Evolutionary conservation across 2,329 filamentous ascomycete species (phyloP), one percentile per base, ranked within the genome.

Genomic region (Huntiella bhutanensis): DNA sequence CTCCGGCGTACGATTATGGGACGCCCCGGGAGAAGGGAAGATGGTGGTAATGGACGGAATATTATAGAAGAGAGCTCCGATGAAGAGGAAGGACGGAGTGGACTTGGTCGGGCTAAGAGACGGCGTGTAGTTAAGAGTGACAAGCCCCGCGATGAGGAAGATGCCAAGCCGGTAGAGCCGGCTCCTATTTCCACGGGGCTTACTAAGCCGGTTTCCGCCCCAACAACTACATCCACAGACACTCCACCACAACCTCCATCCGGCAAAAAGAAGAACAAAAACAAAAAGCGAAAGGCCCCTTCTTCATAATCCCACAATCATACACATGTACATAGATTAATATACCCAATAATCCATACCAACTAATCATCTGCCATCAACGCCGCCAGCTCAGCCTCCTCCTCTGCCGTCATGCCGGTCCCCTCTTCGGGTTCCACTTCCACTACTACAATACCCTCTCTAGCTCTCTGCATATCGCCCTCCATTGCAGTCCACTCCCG

Each of bases 311-410:
- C 17, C 28, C 28, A 16, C n/a, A 39, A 16, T 22, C 34, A 36
- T 36, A 16, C n/a, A 19, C 17, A 37, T 36, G n/a, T 22, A 44
- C 28, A 43, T 43, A 42, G 10, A 33, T 16, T n/a, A 28, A 40
- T 40, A 40, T 17, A 40, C 33, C 12, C 33, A n/a, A 13, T 17
- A 3, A n/a, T 19, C n/a, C 38, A 17, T 41, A 41, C 22, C 17
- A 32, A 34, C 17, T 47, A 52, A 39, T 51, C 50, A 19, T 83
- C 78, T 51, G 79, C 84, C 83, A 98, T 83, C 58, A 98, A 63
- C 52, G 87, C 91, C 11, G 85, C 87, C 52, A 98, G 67, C 60
- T 96, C 91, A 4, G 82, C 80, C 61, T 96, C 88, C 60, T 98
- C 91, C 54, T 96, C 88, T 10, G 75, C 80, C 4, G 86, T 94